These are phyloP conservation scores for Anisogramma anomala DNA, from an alignment of 2,329 filamentous ascomycete genomes.

Conservation along the genomic window DNA sequence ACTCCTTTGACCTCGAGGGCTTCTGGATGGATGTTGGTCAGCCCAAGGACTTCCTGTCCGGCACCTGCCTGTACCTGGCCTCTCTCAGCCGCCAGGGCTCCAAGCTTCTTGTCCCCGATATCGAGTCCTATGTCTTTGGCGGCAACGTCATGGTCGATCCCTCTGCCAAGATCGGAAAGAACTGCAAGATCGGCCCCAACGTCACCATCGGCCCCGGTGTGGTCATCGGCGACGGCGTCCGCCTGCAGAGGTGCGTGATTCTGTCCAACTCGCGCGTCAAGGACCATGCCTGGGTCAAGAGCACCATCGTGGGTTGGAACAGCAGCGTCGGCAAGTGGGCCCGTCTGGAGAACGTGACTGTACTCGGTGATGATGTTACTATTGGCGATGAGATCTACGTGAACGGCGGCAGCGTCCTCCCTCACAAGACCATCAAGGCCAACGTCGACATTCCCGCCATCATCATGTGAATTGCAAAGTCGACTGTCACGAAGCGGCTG, in stretches of 20 bases:
- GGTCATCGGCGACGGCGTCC: constrained; percentile 84
- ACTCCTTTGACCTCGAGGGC: constrained; percentile 92
- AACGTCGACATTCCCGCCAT: constrained; percentile 77
- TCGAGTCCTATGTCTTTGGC: constrained; percentile 73
- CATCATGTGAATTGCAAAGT: constrained; percentile 44
- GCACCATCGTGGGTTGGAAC: constrained; percentile 97
- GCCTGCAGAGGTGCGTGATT: constrained; percentile 85
- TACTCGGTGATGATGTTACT: constrained; percentile 92
- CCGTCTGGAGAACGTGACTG: constrained; percentile 93
- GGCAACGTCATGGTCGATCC: constrained; percentile 95
- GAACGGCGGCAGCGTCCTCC: constrained; percentile 88
- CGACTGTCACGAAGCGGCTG: background rate
- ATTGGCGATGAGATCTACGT: constrained; percentile 98
- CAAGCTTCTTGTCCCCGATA: constrained; percentile 64
- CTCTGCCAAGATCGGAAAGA: constrained; percentile 90
- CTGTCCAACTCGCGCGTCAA: constrained; percentile 87
- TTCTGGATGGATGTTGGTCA: constrained; percentile 99
- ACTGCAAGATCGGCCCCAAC: constrained; percentile 95
- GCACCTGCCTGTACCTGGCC: constrained; percentile 91
- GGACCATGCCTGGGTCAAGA: constrained; percentile 98
- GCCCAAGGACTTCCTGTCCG: constrained; percentile 94
- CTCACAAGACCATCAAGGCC: constrained; percentile 97
- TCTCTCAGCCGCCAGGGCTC: constrained; percentile 83
- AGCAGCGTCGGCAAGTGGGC: constrained; percentile 93
- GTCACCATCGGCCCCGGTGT: constrained; percentile 92